Percentiles rank a stretch among this genome's conserved stretches.
Evolutionary conservation across 1,284 basidiomycete genomes (phyloP).

Genomic region (Marasmius tenuissimus): DNA sequence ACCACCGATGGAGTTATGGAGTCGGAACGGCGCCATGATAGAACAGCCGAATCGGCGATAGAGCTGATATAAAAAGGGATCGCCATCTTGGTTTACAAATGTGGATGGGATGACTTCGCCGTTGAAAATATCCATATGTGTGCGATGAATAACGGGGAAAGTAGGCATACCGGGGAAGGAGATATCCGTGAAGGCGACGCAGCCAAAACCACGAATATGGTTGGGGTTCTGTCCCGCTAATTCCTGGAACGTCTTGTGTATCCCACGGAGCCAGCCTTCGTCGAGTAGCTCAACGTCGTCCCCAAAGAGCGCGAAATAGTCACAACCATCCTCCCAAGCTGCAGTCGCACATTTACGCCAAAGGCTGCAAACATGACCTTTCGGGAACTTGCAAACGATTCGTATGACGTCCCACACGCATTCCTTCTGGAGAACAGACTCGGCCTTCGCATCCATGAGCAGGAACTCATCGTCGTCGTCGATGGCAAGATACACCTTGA

Average conservation of each 20-base stretch:
- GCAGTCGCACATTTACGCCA: conserved; percentile 50
- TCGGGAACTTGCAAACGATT: conserved; percentile 36
- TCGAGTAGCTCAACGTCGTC: conserved; percentile 53
- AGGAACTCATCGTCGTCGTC: conserved; percentile 51
- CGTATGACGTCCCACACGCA: conserved; percentile 37
- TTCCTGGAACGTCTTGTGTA: conserved; percentile 36
- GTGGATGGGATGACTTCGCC: conserved; percentile 49
- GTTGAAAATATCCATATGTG: conserved; percentile 55
- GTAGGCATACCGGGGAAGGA: conserved; percentile 63
- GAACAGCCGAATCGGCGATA: conserved; percentile 58
- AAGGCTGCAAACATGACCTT: conserved; percentile 51
- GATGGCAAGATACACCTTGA: conserved; percentile 53
- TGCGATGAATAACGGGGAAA: conserved; percentile 55
- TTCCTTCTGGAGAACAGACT: conserved; percentile 32
- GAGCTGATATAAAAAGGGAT: conserved; percentile 58
- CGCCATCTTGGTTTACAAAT: conserved; percentile 61
- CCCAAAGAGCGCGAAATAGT: conserved; percentile 56
- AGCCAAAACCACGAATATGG: conserved; percentile 50
- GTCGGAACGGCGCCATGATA: conserved; percentile 39
- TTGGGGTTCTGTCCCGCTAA: conserved; percentile 26
- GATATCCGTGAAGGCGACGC: conserved; percentile 55
- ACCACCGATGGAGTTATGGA: conserved; percentile 50
- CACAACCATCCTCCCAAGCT: conserved; percentile 49
- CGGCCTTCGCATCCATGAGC: conserved; percentile 24
- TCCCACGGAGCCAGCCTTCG: conserved; percentile 50